These are phyloP conservation scores for Metarhizium rileyi DNA, from an alignment of 2,329 filamentous ascomycete species.

Conservation along the genomic window DNA sequence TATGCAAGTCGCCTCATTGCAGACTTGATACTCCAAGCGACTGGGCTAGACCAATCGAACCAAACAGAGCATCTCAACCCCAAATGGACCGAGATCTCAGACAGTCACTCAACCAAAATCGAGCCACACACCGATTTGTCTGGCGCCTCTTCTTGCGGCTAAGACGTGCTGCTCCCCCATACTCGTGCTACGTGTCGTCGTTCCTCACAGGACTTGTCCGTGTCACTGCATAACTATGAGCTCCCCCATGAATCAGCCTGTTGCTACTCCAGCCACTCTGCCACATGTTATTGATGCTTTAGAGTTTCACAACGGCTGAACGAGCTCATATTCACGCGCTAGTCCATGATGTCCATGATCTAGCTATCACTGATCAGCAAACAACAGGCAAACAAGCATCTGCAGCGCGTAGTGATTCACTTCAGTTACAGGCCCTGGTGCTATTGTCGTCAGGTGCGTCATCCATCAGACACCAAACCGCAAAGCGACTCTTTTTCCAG, in stretches of 20 bases:
- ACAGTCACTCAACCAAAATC: background rate
- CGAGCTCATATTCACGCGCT: background rate
- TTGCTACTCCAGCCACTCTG: background rate
- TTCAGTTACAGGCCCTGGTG: background rate
- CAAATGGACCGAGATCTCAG: background rate
- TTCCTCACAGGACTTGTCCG: background rate
- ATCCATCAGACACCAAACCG: background rate
- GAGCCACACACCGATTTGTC: background rate
- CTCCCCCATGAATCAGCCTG: background rate
- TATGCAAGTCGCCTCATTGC: background rate
- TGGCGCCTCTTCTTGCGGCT: background rate
- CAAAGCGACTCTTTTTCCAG: background rate
- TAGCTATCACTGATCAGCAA: background rate
- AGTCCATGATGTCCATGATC: background rate
- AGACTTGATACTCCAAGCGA: background rate
- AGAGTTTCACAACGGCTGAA: background rate
- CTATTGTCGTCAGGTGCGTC: background rate
- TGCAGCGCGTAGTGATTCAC: background rate
- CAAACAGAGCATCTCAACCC: background rate
- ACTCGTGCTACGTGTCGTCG: background rate
- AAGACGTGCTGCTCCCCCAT: background rate
- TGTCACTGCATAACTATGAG: background rate
- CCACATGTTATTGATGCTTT: background rate
- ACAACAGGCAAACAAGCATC: background rate
- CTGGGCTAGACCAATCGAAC: background rate